Evolutionary conservation across 139 green algal genomes (phyloP).

Genomic region (Coccomyxa sp.): DNA sequence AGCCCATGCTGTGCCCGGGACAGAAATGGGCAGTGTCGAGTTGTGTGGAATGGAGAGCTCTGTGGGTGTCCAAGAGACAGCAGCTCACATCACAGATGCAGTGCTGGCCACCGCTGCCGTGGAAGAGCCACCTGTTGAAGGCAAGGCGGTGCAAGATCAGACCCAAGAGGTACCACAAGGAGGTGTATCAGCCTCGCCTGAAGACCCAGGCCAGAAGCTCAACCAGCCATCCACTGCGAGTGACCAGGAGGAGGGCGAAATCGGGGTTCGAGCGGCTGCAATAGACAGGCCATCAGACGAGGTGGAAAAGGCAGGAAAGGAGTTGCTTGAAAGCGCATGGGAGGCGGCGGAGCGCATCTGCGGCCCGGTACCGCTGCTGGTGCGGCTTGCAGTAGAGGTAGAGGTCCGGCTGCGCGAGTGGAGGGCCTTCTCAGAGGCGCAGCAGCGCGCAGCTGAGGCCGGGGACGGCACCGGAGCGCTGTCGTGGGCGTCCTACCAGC

Average conservation of each 20-base stretch:
- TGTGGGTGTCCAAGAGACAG: too few relatives aligned
- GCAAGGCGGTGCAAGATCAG: neutral
- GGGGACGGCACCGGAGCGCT: neutral
- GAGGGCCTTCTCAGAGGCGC: constrained; percentile 18
- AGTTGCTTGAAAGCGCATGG: neutral
- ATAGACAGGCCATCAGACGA: too few relatives aligned
- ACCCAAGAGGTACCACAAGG: too few relatives aligned
- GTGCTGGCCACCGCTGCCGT: neutral
- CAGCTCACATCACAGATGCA: neutral
- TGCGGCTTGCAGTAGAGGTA: constrained; percentile 24
- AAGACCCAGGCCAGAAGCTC: too few relatives aligned
- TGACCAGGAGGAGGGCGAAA: too few relatives aligned
- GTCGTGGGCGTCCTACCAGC: constrained; percentile 10
- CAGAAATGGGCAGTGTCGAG: neutral
- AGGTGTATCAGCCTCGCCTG: too few relatives aligned
- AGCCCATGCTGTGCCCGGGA: neutral
- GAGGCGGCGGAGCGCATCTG: constrained; percentile 7
- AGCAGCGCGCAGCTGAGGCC: constrained; percentile 1
- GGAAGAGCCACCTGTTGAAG: neutral
- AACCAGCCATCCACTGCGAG: too few relatives aligned
- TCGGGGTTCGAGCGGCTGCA: too few relatives aligned
- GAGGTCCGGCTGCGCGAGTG: constrained; percentile 29
- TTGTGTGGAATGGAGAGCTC: too few relatives aligned
- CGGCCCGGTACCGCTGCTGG: constrained; percentile 11
- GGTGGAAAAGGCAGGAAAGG: neutral